Evolutionary conservation across 2,329 filamentous ascomycete species (phyloP).

Genomic region (Fusarium sp.): DNA sequence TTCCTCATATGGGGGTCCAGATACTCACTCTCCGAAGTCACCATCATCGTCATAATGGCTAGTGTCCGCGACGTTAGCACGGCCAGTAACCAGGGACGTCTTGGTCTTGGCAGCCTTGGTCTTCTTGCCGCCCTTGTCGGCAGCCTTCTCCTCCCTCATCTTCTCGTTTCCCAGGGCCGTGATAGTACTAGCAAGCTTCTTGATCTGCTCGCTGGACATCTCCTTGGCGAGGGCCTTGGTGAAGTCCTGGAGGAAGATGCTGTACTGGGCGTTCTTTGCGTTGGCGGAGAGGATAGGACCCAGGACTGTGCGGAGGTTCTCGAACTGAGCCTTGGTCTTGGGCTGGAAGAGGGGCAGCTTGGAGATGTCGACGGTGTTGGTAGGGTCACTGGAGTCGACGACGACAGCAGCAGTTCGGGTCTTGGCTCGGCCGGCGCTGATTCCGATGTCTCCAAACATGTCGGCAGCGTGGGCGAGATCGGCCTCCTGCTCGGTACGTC

Average conservation of each 20-base stretch:
- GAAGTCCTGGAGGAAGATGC: constrained; percentile 90
- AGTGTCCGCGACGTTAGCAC: constrained; percentile 71
- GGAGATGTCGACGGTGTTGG: constrained; percentile 80
- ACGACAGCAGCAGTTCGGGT: constrained; percentile 71
- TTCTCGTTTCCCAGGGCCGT: constrained; percentile 97
- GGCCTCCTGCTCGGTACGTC: constrained; percentile 81
- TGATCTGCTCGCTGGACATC: constrained; percentile 89
- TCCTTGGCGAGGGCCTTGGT: constrained; percentile 86
- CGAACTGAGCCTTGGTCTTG: constrained; percentile 84
- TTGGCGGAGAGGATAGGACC: constrained; percentile 77
- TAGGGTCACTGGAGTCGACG: constrained; percentile 76
- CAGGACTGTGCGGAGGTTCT: constrained; percentile 78
- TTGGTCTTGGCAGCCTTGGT: constrained; percentile 96
- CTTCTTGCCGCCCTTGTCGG: constrained; percentile 96
- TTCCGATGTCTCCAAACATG: constrained; percentile 79
- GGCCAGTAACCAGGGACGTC: constrained; percentile 74
- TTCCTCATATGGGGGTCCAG: neutral
- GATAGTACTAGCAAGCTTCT: constrained; percentile 88
- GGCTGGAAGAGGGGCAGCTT: constrained; percentile 87
- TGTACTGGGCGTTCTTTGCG: constrained; percentile 88
- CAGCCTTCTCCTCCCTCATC: constrained; percentile 96
- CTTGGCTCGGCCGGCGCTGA: constrained; percentile 70
- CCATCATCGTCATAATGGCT: constrained; percentile 77
- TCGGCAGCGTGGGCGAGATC: constrained; percentile 92
- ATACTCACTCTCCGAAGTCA: constrained; percentile 81